Base-by-base conservation (phyloP, 176 grass and related monocot genomes). In the Calamus simplicifolius region DNA sequence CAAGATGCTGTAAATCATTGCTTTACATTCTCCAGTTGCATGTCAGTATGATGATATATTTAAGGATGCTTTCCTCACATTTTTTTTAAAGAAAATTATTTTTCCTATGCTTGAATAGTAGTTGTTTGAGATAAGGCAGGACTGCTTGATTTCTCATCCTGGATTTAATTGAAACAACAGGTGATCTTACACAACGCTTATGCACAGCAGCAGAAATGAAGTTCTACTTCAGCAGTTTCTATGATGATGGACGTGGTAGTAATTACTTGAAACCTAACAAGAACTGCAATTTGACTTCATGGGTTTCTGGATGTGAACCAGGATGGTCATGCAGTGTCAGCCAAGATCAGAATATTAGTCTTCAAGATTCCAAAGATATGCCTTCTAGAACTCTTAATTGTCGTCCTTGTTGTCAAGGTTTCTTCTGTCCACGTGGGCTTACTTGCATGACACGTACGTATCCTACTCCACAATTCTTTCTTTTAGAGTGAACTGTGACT, bases 371-470 rank as follows among this genome's bases (percentile, higher is more conserved):
- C 15, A 54, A 17, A 25, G 25, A 51, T 31, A 82, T 88, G 18
- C 87, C 87, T 3, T 27, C 26, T 14, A 81, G 87, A 74, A 82
- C 29, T 67, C 2, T 3, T 0, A 49, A 75, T 10, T 97, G 92
- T 3, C 69, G 53, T 50, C 25, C 69, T 0, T 97, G 92, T 19
- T 97, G 92, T 3, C 69, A 85, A 31, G 92, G 92, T 6, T 97
- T 97, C 77, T 97, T 97, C 78, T 97, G 92, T 28, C 87, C 92
- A 38, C 81, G 77, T 0, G 83, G 92, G 7, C 67, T 97, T 18
- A 91, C 87, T 4, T 97, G 92, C 87, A 97, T 97, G 92, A 72
- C 91, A 0, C 92, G 92, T 97, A 54, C 85, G 80, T 82, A 27
- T 31, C 5, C 65, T 70, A 13, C 29, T 28, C 51, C 17, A 19